A percentile compares a stretch with the other conserved stretches of the same genome.
Evolutionary conservation across 306 rosid species (phyloP).

Genomic region (Neltuma alba): DNA sequence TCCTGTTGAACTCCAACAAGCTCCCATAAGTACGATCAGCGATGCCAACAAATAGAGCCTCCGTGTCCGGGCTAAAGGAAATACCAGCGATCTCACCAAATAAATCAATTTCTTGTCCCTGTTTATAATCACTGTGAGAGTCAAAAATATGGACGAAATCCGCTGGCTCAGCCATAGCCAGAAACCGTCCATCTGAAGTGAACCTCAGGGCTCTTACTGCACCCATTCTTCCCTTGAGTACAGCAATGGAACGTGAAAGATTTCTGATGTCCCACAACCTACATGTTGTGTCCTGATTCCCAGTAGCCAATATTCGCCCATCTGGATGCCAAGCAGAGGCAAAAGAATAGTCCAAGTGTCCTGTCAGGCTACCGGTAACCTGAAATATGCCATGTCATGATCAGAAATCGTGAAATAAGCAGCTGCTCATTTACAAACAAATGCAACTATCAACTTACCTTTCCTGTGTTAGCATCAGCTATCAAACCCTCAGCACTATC

Average conservation of each 20-base stretch:
- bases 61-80: slow-evolving; percentile 84
- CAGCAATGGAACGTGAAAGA: slow-evolving; percentile 67
- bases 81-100: slow-evolving; percentile 92
- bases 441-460: slow-evolving; percentile 42
- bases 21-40: slow-evolving; percentile 91
- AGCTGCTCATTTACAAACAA: not conserved
- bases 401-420: not conserved
- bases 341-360: slow-evolving; percentile 91
- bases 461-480: slow-evolving; percentile 75
- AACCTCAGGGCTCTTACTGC: slow-evolving; percentile 80
- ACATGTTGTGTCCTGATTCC: slow-evolving; percentile 95
- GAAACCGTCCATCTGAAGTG: slow-evolving; percentile 67
- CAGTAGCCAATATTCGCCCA: slow-evolving; percentile 81
- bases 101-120: slow-evolving; percentile 78
- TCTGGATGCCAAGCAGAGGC: slow-evolving; percentile 98
- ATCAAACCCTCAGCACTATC: slow-evolving; percentile 80
- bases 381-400: slow-evolving; percentile 28
- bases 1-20: slow-evolving; percentile 73
- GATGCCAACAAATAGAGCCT: slow-evolving; percentile 79
- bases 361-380: slow-evolving; percentile 67
- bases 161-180: slow-evolving; percentile 94
- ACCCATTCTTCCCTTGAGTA: slow-evolving; percentile 91
- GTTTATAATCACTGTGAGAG: slow-evolving; percentile 52
- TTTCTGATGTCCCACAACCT: slow-evolving; percentile 95
- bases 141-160: slow-evolving; percentile 82